phyloP scores from a whole-genome alignment of 768 basidiomycete species.

The Hebeloma cylindrosporum region DNA sequence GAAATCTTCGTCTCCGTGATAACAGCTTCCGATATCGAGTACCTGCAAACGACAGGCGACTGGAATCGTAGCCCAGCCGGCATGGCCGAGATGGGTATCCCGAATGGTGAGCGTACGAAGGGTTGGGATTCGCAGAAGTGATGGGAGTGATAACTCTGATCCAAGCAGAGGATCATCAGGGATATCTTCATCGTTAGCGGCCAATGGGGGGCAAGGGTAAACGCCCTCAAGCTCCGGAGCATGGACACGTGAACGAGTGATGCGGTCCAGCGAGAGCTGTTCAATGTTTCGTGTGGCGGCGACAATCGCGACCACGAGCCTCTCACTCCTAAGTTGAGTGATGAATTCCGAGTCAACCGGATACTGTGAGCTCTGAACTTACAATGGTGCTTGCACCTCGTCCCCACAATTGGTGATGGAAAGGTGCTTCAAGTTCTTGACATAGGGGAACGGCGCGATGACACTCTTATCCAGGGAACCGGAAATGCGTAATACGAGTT shows the following conservation, averaged over 20 bases:
- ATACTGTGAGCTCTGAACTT: constrained; percentile 25
- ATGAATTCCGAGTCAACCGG: constrained; percentile 7
- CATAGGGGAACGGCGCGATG: constrained; percentile 46
- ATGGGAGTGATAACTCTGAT: constrained; percentile 60
- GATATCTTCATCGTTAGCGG: constrained; percentile 60
- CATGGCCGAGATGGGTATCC: constrained; percentile 72
- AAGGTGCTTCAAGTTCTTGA: constrained; percentile 44
- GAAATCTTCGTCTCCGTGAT: constrained; percentile 50
- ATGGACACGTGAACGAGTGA: constrained; percentile 67
- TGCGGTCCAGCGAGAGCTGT: constrained; percentile 57
- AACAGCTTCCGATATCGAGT: constrained; percentile 58
- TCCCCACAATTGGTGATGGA: constrained; percentile 47
- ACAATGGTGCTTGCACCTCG: constrained; percentile 45
- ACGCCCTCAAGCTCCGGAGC: constrained; percentile 55
- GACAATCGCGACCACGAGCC: constrained; percentile 68
- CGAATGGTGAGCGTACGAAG: constrained; percentile 62
- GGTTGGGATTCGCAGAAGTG: constrained; percentile 61
- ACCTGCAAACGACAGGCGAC: constrained; percentile 52
- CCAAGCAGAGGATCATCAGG: constrained; percentile 55
- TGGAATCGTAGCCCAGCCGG: constrained; percentile 52
- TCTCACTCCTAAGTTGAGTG: constrained; percentile 53
- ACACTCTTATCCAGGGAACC: constrained; percentile 50
- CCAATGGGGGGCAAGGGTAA: constrained; percentile 59
- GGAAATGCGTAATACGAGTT: constrained; percentile 47
- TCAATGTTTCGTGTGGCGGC: constrained; percentile 55